A percentile compares a stretch with the other conserved stretches of the same genome.
Conservation (phyloP, 352 stramenopile genomes). For the Globisporangium okanoganense region DNA sequence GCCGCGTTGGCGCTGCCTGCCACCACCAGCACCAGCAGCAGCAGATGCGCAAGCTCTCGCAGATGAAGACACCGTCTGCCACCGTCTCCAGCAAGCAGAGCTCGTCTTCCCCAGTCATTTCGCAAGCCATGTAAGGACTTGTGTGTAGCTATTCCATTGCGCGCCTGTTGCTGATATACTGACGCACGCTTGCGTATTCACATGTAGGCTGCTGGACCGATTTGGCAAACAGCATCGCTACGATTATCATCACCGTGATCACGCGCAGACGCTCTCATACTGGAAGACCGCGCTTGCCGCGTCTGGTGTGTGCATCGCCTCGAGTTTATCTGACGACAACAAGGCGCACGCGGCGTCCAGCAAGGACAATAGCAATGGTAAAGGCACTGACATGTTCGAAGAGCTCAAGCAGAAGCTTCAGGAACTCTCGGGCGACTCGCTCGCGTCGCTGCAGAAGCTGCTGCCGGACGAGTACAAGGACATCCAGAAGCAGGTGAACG, state of each 20-base stretch:
- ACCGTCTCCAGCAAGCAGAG: neutral
- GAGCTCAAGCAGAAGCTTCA: slow-evolving; percentile 62
- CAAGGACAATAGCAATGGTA: slow-evolving; percentile 11
- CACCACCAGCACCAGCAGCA: slow-evolving; percentile 3
- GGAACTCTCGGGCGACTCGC: slow-evolving; percentile 31
- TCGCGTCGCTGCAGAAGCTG: slow-evolving; percentile 30
- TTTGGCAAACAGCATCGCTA: slow-evolving; percentile 27
- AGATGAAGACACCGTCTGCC: neutral
- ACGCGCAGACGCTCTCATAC: slow-evolving; percentile 23
- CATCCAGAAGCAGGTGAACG: slow-evolving; percentile 46
- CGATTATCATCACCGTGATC: slow-evolving; percentile 15
- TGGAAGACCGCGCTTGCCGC: slow-evolving; percentile 29
- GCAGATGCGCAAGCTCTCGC: slow-evolving; percentile 13
- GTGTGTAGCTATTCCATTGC: neutral
- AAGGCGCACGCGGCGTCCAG: slow-evolving; percentile 20
- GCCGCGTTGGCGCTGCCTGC: neutral
- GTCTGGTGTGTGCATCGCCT: slow-evolving; percentile 21
- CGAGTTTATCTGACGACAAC: slow-evolving; percentile 16
- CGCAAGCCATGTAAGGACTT: slow-evolving; percentile 15
- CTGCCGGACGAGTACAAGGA: slow-evolving; percentile 42
- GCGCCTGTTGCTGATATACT: neutral
- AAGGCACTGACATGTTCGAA: slow-evolving; percentile 39
- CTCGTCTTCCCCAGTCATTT: neutral
- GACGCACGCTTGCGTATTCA: neutral
- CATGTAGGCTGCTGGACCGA: slow-evolving; percentile 18